These are phyloP conservation scores for Astraeus odoratus DNA, from an alignment of 768 basidiomycete genomes.

Conservation along the genomic window DNA sequence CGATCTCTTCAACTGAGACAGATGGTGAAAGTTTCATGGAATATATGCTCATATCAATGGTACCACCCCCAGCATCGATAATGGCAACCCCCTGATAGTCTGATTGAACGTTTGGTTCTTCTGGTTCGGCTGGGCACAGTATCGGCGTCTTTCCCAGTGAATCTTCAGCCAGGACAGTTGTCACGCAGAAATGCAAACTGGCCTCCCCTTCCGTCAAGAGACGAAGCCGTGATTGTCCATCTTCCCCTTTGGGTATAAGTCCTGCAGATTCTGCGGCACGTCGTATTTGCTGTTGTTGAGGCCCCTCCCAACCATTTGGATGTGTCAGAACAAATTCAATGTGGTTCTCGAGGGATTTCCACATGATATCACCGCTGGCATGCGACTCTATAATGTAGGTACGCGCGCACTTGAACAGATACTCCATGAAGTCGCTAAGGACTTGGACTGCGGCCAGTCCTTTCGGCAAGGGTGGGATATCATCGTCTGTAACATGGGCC, in stretches of 20 bases:
- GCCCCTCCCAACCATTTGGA: constrained; percentile 59
- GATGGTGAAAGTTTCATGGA: constrained; percentile 32
- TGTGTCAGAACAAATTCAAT: constrained; percentile 50
- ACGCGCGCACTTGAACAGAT: constrained; percentile 36
- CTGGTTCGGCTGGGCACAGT: constrained; percentile 12
- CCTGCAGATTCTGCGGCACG: constrained; percentile 44
- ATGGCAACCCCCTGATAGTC: constrained; percentile 31
- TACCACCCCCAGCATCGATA: constrained; percentile 45
- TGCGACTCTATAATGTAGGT: constrained; percentile 40
- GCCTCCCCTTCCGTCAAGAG: constrained; percentile 62
- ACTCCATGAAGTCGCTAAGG: constrained; percentile 38
- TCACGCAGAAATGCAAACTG: constrained; percentile 48
- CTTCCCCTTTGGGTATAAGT: constrained; percentile 34
- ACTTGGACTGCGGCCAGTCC: constrained; percentile 31
- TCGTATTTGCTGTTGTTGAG: constrained; percentile 49
- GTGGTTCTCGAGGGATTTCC: constrained; percentile 33
- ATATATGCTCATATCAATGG: constrained; percentile 34
- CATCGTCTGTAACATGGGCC: constrained; percentile 15
- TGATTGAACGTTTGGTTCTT: constrained; percentile 9
- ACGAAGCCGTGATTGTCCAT: constrained; percentile 35
- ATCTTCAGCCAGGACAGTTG: constrained; percentile 34
- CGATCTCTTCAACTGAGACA: constrained; percentile 29
- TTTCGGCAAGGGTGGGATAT: constrained; percentile 28
- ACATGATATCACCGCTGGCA: constrained; percentile 33
- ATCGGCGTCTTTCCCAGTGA: constrained; percentile 6